These are phyloP conservation scores for Aspergillus sp. DNA, from an alignment of 2,329 filamentous ascomycete species.

Conservation along the genomic window DNA sequence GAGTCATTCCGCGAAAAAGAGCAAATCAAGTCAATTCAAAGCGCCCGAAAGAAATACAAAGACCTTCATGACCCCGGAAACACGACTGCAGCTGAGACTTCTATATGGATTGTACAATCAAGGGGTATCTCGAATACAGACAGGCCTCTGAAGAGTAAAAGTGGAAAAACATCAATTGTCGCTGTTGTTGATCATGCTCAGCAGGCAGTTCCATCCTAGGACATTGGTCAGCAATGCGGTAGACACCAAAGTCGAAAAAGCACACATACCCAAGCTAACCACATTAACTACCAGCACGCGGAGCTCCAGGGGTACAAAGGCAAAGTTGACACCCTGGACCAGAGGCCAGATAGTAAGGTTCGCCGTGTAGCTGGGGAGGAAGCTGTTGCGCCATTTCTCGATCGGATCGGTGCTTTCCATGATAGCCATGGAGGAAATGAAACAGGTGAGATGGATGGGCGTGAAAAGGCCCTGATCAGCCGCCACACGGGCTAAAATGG, in stretches of 20 bases:
- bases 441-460: slow-evolving; percentile 76
- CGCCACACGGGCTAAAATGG: slow-evolving; percentile 74
- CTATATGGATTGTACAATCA: slow-evolving; percentile 12
- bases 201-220: slow-evolving; percentile 59
- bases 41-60: neutral
- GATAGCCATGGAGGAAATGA: slow-evolving; percentile 80
- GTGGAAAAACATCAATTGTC: slow-evolving; percentile 27
- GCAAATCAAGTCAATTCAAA: neutral
- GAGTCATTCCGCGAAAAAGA: neutral
- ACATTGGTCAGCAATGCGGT: neutral
- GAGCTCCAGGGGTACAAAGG: slow-evolving; percentile 78
- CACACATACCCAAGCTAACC: slow-evolving; percentile 62
- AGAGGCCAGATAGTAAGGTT: slow-evolving; percentile 88
- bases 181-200: slow-evolving; percentile 55
- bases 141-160: slow-evolving; percentile 17
- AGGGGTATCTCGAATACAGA: slow-evolving; percentile 35
- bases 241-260: neutral
- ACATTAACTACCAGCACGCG: slow-evolving; percentile 84
- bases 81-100: slow-evolving; percentile 7
- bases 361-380: slow-evolving; percentile 68
- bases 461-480: slow-evolving; percentile 82
- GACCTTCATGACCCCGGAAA: slow-evolving; percentile 9
- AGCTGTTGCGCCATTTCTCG: slow-evolving; percentile 72
- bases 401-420: slow-evolving; percentile 67
- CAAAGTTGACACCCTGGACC: slow-evolving; percentile 85